These are phyloP conservation scores for Graphilbum fragrans DNA, from an alignment of 2,329 filamentous ascomycete genomes.

Conservation along the genomic window DNA sequence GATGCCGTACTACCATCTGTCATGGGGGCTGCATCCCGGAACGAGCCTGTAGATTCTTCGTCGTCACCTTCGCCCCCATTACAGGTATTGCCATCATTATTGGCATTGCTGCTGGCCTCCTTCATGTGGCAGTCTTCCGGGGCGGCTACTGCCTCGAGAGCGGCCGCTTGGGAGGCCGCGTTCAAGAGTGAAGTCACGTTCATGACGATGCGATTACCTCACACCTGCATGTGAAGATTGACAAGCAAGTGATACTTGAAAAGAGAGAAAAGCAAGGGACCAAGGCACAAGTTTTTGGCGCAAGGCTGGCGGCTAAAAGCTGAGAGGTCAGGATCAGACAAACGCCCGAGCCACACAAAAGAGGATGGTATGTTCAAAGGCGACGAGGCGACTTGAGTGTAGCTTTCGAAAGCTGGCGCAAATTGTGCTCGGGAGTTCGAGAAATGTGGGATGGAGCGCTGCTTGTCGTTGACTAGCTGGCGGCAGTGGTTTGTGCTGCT, in stretches of 20 bases:
- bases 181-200: slow-evolving; percentile 30
- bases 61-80: background rate
- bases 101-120: background rate
- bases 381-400: too few species aligned
- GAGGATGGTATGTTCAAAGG: too few species aligned
- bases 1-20: slow-evolving; percentile 12
- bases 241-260: background rate
- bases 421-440: too few species aligned
- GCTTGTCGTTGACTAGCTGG: too few species aligned
- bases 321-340: too few species aligned
- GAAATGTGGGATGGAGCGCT: too few species aligned
- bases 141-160: background rate
- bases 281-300: background rate
- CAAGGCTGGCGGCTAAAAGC: background rate
- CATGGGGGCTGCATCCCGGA: slow-evolving; percentile 13
- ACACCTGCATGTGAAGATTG: background rate
- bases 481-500: too few species aligned
- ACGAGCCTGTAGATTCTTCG: slow-evolving; percentile 8
- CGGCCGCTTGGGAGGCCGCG: slow-evolving; percentile 17
- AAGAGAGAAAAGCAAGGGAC: background rate
- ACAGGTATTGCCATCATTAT: background rate
- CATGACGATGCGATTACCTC: slow-evolving; percentile 16
- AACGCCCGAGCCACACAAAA: too few species aligned
- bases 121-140: slow-evolving; percentile 7
- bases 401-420: too few species aligned